These are phyloP conservation scores for Colletotrichum horii DNA, from an alignment of 2,329 filamentous ascomycete species.

Conservation along the genomic window DNA sequence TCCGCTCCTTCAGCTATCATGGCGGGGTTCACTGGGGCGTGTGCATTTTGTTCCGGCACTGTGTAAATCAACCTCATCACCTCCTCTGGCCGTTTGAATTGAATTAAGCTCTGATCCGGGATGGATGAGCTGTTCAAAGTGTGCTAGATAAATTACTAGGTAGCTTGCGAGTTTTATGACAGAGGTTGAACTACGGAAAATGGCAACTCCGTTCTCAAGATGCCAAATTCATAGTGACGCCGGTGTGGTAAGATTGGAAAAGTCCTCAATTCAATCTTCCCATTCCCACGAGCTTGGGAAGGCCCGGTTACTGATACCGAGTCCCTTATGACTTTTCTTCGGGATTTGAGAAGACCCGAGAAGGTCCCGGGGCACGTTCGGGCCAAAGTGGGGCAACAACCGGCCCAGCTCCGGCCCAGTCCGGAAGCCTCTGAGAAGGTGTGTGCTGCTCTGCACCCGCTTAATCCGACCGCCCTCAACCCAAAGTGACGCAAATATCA, in stretches of 20 bases:
- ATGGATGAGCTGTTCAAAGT: background rate
- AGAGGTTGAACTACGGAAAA: background rate
- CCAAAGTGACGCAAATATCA: background rate
- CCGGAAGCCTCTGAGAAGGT: background rate
- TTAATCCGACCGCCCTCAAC: background rate
- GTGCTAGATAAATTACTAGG: background rate
- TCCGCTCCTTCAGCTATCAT: background rate
- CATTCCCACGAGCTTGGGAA: background rate
- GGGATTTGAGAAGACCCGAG: background rate
- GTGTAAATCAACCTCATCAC: background rate
- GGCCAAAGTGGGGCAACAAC: background rate
- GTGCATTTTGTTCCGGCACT: background rate
- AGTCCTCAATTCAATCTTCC: background rate
- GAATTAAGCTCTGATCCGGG: background rate
- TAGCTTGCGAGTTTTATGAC: background rate
- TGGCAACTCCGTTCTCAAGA: background rate
- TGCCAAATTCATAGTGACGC: background rate
- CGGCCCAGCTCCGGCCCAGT: background rate
- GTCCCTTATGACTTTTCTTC: background rate
- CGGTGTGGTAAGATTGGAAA: background rate
- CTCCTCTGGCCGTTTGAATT: rapidly evolving
- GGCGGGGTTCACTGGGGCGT: background rate
- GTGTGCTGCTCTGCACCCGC: background rate
- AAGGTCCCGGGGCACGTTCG: background rate
- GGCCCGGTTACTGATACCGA: background rate